Evolutionary conservation across 2,329 filamentous ascomycete species (phyloP), one percentile per base, ranked within the genome.

Genomic region (Penicillium rolfsii): DNA sequence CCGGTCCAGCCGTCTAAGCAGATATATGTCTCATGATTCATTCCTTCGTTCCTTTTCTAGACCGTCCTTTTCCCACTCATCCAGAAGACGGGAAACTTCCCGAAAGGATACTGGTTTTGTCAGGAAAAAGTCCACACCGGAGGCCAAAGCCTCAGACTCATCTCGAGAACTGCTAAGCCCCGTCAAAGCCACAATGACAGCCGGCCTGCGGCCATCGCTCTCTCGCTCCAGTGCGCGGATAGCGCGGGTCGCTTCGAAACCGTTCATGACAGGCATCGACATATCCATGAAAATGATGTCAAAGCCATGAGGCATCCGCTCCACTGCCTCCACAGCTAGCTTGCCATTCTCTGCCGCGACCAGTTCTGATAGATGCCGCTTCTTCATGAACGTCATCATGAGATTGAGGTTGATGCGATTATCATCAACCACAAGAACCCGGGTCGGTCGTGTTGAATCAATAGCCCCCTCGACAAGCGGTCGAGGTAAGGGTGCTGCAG

Each of bases 281-380:
- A 82, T 80, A 52, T 82, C 77, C 79, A 82, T 81, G 62, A 82
- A 80, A 52, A 81, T 78, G 33, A 80, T 76, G 61, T 81, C 77
- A 57, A 77, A 79, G 7, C 75, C 73, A 40, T 71, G 65, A 33
- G 64, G 57, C 35, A 72, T 56, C 48, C 65, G 64, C 59, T 79
- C 72, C 5, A 73, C 74, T 1, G 76, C 74, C 22, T 80, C 73
- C 11, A 82, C 75, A 1, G 80, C 80, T 38, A 79, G 60, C 22
- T 76, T 73, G 24, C 80, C 80, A 58, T 82, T 77, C 41, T 76
- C 73, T 1, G 80, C 80, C 0, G 75, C 72, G n/a, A 74, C 71
- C 5, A 80, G 65, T 6, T 67, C 69, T 8, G 70, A 58, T 28
- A 77, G 66, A 4, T 73, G 67, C 7, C 76, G 73, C 55, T 77